Evolutionary conservation across 306 rosid genomes (phyloP).

Genomic region (Cercis canadensis): DNA sequence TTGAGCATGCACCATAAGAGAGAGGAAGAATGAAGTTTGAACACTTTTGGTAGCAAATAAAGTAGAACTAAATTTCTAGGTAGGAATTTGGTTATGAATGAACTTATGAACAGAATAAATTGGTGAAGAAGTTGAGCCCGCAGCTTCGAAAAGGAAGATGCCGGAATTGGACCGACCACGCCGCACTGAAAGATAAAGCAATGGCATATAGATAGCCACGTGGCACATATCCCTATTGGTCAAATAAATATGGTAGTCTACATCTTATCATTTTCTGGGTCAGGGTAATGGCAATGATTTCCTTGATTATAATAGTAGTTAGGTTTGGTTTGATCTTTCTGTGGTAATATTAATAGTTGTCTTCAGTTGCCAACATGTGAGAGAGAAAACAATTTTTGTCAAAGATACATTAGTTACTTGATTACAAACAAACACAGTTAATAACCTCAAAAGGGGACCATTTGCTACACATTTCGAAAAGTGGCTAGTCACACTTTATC

Average conservation of each 20-base stretch:
- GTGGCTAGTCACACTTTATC: slow-evolving; percentile 81
- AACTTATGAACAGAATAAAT: slow-evolving; percentile 35
- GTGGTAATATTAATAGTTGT: background rate
- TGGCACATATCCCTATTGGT: slow-evolving; percentile 55
- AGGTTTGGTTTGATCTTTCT: background rate
- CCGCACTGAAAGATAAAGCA: slow-evolving; percentile 76
- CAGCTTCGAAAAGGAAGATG: slow-evolving; percentile 67
- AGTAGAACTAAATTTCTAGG: slow-evolving; percentile 28
- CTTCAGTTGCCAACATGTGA: background rate
- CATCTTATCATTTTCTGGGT: slow-evolving; percentile 49
- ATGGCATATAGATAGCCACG: slow-evolving; percentile 68
- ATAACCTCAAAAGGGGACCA: slow-evolving; percentile 50
- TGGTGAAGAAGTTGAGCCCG: slow-evolving; percentile 48
- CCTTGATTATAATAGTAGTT: background rate
- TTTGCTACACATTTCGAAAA: slow-evolving; percentile 55
- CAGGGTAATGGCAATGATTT: slow-evolving; percentile 41
- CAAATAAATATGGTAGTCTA: slow-evolving; percentile 46
- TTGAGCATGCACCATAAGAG: slow-evolving; percentile 10
- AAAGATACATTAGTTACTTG: background rate
- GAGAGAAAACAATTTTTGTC: slow-evolving; percentile 5
- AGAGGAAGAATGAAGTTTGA: slow-evolving; percentile 30
- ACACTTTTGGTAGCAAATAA: slow-evolving; percentile 22
- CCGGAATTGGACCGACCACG: slow-evolving; percentile 89
- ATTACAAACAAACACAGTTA: background rate
- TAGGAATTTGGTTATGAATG: slow-evolving; percentile 32